Base-by-base conservation (phyloP, 495 filamentous ascomycete genomes). In the Neurospora africana region DNA sequence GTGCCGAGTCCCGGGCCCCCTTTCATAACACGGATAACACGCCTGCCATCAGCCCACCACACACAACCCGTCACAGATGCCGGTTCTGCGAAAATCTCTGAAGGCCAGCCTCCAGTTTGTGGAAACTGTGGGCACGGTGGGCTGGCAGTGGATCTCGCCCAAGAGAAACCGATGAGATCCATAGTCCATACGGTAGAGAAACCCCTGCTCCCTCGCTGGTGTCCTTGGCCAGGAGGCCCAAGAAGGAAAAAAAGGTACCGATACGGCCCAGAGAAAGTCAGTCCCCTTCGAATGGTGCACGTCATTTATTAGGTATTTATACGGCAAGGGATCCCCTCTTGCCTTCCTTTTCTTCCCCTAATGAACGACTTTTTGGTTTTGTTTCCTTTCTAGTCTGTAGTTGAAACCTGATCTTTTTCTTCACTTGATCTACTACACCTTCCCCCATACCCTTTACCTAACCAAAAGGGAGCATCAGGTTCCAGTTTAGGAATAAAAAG, bases 1-100 rank as follows among this genome's bases (percentile, higher is more conserved):
- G 69, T 68, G 69, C 69, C 69, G 69, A 71, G 69, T 68, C 69
- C 69, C 39, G 43, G 40, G 69, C 53, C 27, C 27, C 53, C 53
- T 65, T 65, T 65, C 53, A 65, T 33, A 61, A 61, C 13, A 30
- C 53, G 11, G 44, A 53, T 23, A 58, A 58, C 47, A 58, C 10
- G 47, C 47, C 47, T 13, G 47, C 47, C 47, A 58, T 15, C 47
- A 27, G 47, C 27, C 23, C 53, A 33, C 23, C 53, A 65, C 53
- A 30, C 53, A 61, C 15, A 30, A 61, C 53, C 53, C 53, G 53
- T 61, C 23, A 17, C 53, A 13, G 19, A 61, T 33, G 13, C n/a
- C n/a, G n/a, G 23, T 27, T 65, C 53, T 65, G 53, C 53, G 27
- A 65, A 65, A 65, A 65, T 65, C 53, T 65, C 53, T 65, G 13